phyloP scores from a whole-genome alignment of 768 basidiomycete genomes.

The Auricularia cornea region DNA sequence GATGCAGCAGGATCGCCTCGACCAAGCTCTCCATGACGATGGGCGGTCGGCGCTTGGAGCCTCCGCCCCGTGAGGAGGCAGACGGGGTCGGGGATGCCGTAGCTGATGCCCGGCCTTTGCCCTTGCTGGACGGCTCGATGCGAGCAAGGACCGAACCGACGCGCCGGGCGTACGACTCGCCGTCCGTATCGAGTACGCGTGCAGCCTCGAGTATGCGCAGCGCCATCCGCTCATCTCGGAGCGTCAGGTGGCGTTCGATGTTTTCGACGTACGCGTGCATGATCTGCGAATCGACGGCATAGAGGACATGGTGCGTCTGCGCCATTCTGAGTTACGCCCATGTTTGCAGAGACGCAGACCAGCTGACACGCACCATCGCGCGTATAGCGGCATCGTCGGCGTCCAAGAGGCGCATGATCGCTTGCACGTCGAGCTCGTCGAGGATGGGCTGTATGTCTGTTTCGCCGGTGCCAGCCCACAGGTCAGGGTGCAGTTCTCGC shows the following conservation, averaged over 20 bases:
- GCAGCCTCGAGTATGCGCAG: conserved; percentile 12
- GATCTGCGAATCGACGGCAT: conserved; percentile 49
- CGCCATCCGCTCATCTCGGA: background rate
- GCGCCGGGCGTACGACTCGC: conserved; percentile 29
- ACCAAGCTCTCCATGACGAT: conserved; percentile 48
- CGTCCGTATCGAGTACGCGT: conserved; percentile 30
- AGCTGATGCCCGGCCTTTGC: background rate
- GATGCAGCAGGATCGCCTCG: conserved; percentile 42
- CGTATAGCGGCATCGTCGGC: conserved; percentile 51
- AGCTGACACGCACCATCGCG: conserved; percentile 38
- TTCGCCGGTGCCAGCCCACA: conserved; percentile 57
- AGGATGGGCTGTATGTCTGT: conserved; percentile 43
- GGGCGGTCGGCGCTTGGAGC: conserved; percentile 15
- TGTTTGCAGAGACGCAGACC: background rate
- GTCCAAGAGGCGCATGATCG: conserved; percentile 59
- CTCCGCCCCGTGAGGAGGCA: background rate
- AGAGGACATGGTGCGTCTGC: conserved; percentile 59
- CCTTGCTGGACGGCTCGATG: background rate
- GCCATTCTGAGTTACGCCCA: background rate
- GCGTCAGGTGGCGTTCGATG: conserved; percentile 14
- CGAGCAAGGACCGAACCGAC: conserved; percentile 47
- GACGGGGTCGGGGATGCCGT: background rate
- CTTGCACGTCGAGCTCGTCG: conserved; percentile 67
- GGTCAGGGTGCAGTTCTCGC: conserved; percentile 41
- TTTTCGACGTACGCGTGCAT: conserved; percentile 40